phyloP scores from a whole-genome alignment of 495 filamentous ascomycete genomes.

The Physcia stellaris region DNA sequence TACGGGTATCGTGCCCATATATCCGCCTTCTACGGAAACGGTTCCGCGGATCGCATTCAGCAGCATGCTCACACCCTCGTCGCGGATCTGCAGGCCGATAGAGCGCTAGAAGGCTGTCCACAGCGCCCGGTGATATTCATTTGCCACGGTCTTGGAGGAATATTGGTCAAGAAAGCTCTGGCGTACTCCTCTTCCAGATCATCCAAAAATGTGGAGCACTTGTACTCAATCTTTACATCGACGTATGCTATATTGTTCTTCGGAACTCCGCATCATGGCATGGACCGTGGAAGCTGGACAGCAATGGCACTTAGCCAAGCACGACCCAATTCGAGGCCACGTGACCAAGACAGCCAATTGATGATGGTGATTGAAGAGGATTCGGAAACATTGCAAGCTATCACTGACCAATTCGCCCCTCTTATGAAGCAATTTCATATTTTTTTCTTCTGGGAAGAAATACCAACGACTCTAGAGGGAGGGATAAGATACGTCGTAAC shows the following conservation, averaged over 20 bases:
- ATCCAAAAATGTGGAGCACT: slow-evolving; percentile 12
- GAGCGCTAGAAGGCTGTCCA: slow-evolving; percentile 10
- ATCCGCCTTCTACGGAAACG: slow-evolving; percentile 9
- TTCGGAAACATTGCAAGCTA: slow-evolving; percentile 20
- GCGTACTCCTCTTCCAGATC: slow-evolving; percentile 17
- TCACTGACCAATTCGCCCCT: slow-evolving; percentile 25
- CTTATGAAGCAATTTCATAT: slow-evolving; percentile 24
- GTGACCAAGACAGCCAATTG: slow-evolving; percentile 9
- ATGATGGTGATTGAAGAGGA: slow-evolving; percentile 12
- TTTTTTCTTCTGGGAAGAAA: slow-evolving; percentile 25
- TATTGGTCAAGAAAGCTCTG: slow-evolving; percentile 16
- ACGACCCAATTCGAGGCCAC: neutral
- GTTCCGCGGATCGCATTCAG: slow-evolving; percentile 15
- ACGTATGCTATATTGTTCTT: slow-evolving; percentile 22
- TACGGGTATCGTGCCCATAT: slow-evolving; percentile 22
- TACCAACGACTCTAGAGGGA: slow-evolving; percentile 10
- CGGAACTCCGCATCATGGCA: slow-evolving; percentile 19
- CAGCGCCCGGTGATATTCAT: slow-evolving; percentile 13
- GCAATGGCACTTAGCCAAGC: neutral
- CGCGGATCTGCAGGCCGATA: slow-evolving; percentile 14
- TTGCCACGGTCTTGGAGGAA: slow-evolving; percentile 14
- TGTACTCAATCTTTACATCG: slow-evolving; percentile 18
- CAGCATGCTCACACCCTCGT: slow-evolving; percentile 23
- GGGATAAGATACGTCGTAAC: slow-evolving; percentile 21
- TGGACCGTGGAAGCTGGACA: slow-evolving; percentile 5